Percentiles rank a stretch among this genome's conserved stretches.
phyloP scores from a whole-genome alignment of 257 asterid species.

The Thymus quinquecostatus region DNA sequence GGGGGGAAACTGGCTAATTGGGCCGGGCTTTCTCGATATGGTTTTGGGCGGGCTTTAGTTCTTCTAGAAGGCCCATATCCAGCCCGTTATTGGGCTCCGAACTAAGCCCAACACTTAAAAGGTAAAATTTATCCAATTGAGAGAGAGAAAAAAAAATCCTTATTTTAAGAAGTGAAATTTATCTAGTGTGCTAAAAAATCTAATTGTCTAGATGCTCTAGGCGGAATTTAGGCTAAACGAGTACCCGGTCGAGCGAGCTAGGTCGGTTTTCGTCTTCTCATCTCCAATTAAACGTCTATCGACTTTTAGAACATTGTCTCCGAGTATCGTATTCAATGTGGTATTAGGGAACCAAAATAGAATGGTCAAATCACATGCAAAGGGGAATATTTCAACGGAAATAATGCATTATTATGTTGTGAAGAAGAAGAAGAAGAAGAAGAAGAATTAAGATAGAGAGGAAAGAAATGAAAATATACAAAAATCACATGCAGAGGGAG shows the following conservation, averaged over 20 bases:
- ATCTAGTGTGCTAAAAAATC: too few species aligned
- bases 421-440: too few species aligned
- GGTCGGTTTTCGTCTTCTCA: too few species aligned
- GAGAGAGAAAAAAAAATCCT: too few species aligned
- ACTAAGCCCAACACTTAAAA: background rate
- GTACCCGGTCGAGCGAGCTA: too few species aligned
- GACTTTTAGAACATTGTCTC: too few species aligned
- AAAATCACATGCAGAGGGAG: slow-evolving; percentile 33
- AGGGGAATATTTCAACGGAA: background rate
- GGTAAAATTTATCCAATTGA: too few species aligned
- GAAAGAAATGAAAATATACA: background rate
- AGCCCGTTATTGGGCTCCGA: background rate
- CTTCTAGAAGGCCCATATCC: background rate
- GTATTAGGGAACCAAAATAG: background rate
- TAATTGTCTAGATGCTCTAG: too few species aligned
- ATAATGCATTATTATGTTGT: background rate
- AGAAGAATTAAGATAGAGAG: background rate
- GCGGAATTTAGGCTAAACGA: too few species aligned
- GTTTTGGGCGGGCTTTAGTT: background rate
- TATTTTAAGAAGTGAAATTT: too few species aligned
- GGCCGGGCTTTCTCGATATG: background rate
- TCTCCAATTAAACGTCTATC: too few species aligned
- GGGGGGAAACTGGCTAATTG: background rate
- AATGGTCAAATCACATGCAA: background rate
- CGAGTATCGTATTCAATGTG: too few species aligned